Evolutionary conservation across 2,329 filamentous ascomycete species (phyloP), one percentile per base, ranked within the genome.

Genomic region (Trichoderma afroharzianum): DNA sequence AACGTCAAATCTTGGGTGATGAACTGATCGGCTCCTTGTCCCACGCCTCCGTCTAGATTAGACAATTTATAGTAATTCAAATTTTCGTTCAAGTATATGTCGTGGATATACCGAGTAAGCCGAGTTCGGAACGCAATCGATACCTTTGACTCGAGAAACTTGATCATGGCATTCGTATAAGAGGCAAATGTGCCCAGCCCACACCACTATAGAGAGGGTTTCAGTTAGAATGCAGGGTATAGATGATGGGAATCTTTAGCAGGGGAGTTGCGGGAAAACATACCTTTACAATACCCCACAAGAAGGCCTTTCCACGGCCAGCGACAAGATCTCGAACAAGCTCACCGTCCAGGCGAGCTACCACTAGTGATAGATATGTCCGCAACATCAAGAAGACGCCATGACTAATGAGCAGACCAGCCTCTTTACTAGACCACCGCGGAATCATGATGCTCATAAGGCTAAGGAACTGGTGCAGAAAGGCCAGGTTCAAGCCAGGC

Each of bases 121-220:
- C 96, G 90, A 5, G 96, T 99, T 55, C 96, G 91, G 87, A 99
- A 99, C 39, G 97, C 95, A 75, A 99, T 99, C 7, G 95, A 97
- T 68, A 99, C 94, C 84, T 99, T 99, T 64, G 93, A 95, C 82
- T 99, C 95, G 74, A 99, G 87, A 82, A 93, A 99, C 82, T 98
- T 98, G 86, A 99, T 99, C 92, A 97, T 98, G 69, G 95, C 94
- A 81, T 99, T 99, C 64, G 95, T 98, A 79, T 99, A 99, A 0
- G 95, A 97, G 9, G 95, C 95, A 74, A 98, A 91, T 3, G 93
- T 93, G 55, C 96, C 96, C 43, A 99, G 91, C 3, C 95, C 94
- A 75, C 95, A 94, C 96, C 96, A 99, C 86, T 90, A 66, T 73
- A 58, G 63, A 47, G 24, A 12, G 21, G 6, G 3, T 14, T 18